These are phyloP conservation scores for Coemansia sp. DNA, from an alignment of 192 early-diverging fungal species.

Conservation along the genomic window DNA sequence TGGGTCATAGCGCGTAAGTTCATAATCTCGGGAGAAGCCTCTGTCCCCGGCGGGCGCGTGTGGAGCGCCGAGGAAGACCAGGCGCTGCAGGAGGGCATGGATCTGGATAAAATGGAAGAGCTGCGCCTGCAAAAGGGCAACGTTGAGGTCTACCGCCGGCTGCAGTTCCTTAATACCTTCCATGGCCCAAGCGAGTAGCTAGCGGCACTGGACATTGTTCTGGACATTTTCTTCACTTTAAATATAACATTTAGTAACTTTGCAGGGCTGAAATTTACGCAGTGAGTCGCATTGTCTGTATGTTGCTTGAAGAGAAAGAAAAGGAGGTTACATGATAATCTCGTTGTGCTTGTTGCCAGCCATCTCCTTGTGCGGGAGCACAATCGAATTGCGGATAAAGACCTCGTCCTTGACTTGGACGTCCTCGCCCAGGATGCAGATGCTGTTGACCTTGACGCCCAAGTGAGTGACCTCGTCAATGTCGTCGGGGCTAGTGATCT, in stretches of 20 bases:
- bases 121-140: slow-evolving; percentile 42
- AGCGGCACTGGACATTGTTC: not conserved
- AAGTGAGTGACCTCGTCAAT: slow-evolving; percentile 76
- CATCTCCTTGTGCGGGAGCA: slow-evolving; percentile 96
- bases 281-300: no score
- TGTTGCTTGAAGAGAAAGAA: not conserved
- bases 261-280: not conserved
- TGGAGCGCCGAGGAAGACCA: slow-evolving; percentile 42
- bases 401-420: slow-evolving; percentile 91
- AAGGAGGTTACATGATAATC: slow-evolving; percentile 82
- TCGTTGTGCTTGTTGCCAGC: slow-evolving; percentile 87
- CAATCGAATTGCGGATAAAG: slow-evolving; percentile 94
- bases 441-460: slow-evolving; percentile 88
- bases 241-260: slow-evolving; percentile 2
- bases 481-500: slow-evolving; percentile 59
- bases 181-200: slow-evolving; percentile 10
- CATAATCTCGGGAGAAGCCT: slow-evolving; percentile 15
- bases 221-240: not conserved
- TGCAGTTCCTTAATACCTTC: slow-evolving; percentile 53
- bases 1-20: slow-evolving; percentile 46
- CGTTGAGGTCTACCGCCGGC: slow-evolving; percentile 48
- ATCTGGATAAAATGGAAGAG: slow-evolving; percentile 25
- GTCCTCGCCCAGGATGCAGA: slow-evolving; percentile 90
- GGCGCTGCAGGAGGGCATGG: slow-evolving; percentile 19
- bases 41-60: slow-evolving; percentile 13